phyloP scores from a whole-genome alignment of 1,284 basidiomycete species.

The Irpex rosettiformis region DNA sequence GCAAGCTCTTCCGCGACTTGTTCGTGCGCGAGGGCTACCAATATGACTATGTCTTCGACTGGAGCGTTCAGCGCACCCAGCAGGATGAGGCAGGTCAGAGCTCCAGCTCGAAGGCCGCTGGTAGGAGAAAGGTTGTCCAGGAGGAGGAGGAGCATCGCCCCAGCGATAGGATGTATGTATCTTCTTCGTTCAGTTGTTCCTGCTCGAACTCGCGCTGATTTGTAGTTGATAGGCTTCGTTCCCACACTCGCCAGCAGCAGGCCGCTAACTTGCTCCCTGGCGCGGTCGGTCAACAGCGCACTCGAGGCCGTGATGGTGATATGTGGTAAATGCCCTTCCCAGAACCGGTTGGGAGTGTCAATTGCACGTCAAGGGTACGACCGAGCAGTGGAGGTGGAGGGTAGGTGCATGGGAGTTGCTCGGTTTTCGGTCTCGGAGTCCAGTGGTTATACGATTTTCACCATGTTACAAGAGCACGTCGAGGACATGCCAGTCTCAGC shows the following conservation, averaged over 20 bases:
- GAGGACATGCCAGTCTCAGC: conserved; percentile 1
- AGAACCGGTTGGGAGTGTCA: conserved; percentile 20
- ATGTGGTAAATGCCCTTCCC: conserved; percentile 59
- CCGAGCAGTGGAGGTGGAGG: conserved; percentile 59
- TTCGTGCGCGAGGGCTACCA: conserved; percentile 97
- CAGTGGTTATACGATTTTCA: conserved; percentile 27
- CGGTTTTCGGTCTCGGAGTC: conserved; percentile 35
- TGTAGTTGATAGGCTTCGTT: conserved; percentile 61
- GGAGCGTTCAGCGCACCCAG: conserved; percentile 83
- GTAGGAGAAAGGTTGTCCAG: conserved; percentile 72
- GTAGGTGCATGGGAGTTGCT: conserved; percentile 46
- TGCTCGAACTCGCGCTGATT: conserved; percentile 24
- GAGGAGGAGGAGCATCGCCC: conserved; percentile 75
- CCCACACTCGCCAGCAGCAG: conserved; percentile 79
- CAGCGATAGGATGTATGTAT: conserved; percentile 74
- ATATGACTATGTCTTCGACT: conserved; percentile 98
- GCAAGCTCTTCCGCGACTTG: conserved; percentile 97
- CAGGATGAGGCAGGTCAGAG: conserved; percentile 61
- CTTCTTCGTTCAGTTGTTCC: conserved; percentile 16
- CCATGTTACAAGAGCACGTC: conserved; percentile 11
- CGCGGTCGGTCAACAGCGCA: conserved; percentile 60
- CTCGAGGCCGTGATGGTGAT: conserved; percentile 62
- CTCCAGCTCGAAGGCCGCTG: conserved; percentile 56
- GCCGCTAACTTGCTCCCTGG: conserved; percentile 42
- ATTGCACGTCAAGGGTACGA: conserved; percentile 51